phyloP scores from a whole-genome alignment of 805 yeast genomes.

The Pichia sporocuriosa region DNA sequence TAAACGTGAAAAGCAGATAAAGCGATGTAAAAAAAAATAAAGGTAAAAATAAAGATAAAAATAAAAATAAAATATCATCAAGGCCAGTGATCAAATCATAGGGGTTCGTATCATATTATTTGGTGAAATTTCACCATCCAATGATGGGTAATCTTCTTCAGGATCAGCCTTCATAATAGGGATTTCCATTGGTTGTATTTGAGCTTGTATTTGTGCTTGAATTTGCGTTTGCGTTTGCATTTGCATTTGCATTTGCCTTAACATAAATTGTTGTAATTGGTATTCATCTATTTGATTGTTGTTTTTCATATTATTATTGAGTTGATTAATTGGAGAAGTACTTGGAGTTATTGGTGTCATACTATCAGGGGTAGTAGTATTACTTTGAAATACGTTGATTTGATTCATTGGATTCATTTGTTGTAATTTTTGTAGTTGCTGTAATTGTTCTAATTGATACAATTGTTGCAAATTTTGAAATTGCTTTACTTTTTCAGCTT shows the following conservation, averaged over 20 bases:
- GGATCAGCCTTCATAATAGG: background rate
- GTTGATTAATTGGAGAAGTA: no score
- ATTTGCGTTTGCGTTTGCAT: background rate
- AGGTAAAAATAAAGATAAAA: background rate
- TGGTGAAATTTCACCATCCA: slow-evolving; percentile 13
- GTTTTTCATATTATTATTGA: no score
- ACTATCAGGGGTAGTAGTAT: no score
- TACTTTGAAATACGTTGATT: slow-evolving; percentile 2
- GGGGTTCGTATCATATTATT: background rate
- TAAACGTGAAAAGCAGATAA: no score
- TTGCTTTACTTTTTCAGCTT: slow-evolving; percentile 2
- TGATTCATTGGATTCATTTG: slow-evolving; percentile 7
- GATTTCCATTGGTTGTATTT: background rate
- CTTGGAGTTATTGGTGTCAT: no score
- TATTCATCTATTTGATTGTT: no score
- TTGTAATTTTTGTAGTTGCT: slow-evolving; percentile 1
- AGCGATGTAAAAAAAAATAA: no score
- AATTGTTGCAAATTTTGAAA: background rate
- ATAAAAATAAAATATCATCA: background rate
- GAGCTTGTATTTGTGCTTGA: background rate
- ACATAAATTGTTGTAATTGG: background rate
- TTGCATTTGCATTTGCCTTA: background rate
- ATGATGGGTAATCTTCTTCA: slow-evolving; percentile 16
- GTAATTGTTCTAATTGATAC: slow-evolving; percentile 2
- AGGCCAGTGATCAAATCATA: background rate